phyloP scores from a whole-genome alignment of 495 filamentous ascomycete genomes.

The Penicillium cataractarum region DNA sequence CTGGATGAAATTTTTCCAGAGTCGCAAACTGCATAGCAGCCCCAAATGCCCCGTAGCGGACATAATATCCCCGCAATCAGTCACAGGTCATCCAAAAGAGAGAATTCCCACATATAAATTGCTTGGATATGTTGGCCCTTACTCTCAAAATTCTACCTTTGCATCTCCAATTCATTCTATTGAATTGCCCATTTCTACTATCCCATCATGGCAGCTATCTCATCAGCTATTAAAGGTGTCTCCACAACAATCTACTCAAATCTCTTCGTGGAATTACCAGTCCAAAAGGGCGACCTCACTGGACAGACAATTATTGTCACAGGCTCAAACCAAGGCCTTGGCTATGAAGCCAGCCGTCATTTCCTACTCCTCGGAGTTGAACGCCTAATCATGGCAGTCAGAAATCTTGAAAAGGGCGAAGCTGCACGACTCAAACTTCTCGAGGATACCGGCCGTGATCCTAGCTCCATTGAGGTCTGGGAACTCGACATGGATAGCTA shows the following conservation, averaged over 20 bases:
- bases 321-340: constrained; percentile 54
- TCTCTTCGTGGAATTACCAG: constrained; percentile 11
- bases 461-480: constrained; percentile 41
- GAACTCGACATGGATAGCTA: constrained; percentile 40
- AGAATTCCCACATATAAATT: not conserved
- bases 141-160: not conserved
- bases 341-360: constrained; percentile 49
- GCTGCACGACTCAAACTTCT: constrained; percentile 39
- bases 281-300: constrained; percentile 14
- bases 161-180: not conserved
- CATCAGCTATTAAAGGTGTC: not conserved
- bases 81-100: not conserved
- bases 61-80: not conserved
- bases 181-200: not conserved
- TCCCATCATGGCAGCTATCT: constrained; percentile 7
- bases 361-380: constrained; percentile 40
- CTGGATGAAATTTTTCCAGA: not conserved
- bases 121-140: not conserved
- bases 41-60: not conserved
- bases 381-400: constrained; percentile 51
- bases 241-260: constrained; percentile 6
- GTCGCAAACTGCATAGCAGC: not conserved
- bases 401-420: constrained; percentile 44
- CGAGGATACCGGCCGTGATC: constrained; percentile 28
- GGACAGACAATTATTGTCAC: constrained; percentile 56